phyloP scores from a whole-genome alignment of 805 yeast species.

The Hanseniaspora osmophila region DNA sequence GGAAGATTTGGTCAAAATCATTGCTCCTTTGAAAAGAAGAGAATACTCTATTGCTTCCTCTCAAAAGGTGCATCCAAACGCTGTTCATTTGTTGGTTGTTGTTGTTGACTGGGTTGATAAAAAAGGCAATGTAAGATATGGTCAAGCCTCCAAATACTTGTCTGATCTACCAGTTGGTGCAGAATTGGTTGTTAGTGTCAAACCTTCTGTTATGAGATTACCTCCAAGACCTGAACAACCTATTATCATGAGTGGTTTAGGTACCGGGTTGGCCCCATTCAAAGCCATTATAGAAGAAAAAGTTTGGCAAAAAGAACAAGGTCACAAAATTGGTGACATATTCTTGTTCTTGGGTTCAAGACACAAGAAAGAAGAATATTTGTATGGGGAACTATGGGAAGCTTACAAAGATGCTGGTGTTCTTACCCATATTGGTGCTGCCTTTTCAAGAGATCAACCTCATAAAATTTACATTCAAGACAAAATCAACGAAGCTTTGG shows the following conservation, averaged over 20 bases:
- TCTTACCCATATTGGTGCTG: conserved; percentile 91
- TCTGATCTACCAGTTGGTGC: conserved; percentile 68
- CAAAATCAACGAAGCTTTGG: conserved; percentile 65
- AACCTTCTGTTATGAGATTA: conserved; percentile 92
- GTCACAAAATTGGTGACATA: conserved; percentile 76
- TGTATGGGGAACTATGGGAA: conserved; percentile 95
- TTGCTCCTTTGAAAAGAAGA: conserved; percentile 86
- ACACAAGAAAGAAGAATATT: conserved; percentile 87
- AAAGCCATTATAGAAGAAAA: conserved; percentile 94
- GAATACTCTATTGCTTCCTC: conserved; percentile 97
- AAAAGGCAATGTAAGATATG: conserved; percentile 72
- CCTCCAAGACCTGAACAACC: conserved; percentile 83
- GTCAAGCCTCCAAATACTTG: conserved; percentile 86
- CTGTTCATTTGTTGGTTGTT: conserved; percentile 80
- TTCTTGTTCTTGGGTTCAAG: conserved; percentile 85
- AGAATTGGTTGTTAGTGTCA: conserved; percentile 84
- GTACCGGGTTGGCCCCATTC: conserved; percentile 97
- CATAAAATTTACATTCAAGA: conserved; percentile 92
- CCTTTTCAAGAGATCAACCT: conserved; percentile 94
- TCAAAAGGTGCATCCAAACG: conserved; percentile 80
- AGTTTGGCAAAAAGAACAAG: conserved; percentile 83
- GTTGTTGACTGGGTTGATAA: conserved; percentile 93
- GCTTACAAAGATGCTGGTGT: conserved; percentile 86
- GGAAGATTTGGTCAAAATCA: conserved; percentile 52
- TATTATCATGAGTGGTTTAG: conserved; percentile 90